Conservation (phyloP, 208 protist species). For the Leishmania tropica region DNA sequence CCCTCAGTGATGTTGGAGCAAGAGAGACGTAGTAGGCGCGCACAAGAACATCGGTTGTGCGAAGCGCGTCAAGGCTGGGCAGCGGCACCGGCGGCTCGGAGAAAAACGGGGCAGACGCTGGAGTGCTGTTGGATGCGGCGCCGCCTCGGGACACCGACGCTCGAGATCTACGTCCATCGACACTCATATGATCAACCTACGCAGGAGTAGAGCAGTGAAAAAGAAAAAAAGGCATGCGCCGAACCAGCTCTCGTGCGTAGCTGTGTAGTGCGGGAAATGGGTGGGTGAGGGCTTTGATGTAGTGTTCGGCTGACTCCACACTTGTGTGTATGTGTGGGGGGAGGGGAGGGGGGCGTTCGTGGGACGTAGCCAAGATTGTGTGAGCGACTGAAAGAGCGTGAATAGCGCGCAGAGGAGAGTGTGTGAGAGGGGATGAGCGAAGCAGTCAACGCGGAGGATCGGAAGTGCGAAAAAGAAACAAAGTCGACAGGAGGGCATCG, state of each 20-base stretch:
- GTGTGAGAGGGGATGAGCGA: not conserved
- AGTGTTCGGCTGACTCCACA: not conserved
- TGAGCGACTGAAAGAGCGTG: no score
- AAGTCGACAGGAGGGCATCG: not conserved
- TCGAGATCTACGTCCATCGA: slow-evolving; percentile 21
- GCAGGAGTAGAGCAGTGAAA: no score
- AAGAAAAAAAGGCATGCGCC: not conserved
- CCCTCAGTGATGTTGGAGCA: not conserved
- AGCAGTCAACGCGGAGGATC: no score
- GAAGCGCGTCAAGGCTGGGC: slow-evolving; percentile 23
- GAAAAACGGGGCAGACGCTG: slow-evolving; percentile 9
- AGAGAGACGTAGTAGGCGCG: slow-evolving; percentile 27
- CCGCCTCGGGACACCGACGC: slow-evolving; percentile 14
- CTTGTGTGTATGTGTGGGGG: not conserved
- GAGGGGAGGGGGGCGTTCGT: not conserved
- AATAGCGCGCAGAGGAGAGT: not conserved
- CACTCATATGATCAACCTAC: slow-evolving; percentile 9
- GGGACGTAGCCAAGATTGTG: not conserved
- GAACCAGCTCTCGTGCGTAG: no score
- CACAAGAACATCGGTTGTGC: slow-evolving; percentile 20
- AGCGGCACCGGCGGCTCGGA: slow-evolving; percentile 29
- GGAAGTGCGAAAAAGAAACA: not conserved
- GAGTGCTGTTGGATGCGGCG: not conserved
- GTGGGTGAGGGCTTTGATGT: not conserved
- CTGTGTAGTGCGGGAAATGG: not conserved